phyloP scores from a whole-genome alignment of 768 basidiomycete genomes.

The Sarcomyxa edulis region DNA sequence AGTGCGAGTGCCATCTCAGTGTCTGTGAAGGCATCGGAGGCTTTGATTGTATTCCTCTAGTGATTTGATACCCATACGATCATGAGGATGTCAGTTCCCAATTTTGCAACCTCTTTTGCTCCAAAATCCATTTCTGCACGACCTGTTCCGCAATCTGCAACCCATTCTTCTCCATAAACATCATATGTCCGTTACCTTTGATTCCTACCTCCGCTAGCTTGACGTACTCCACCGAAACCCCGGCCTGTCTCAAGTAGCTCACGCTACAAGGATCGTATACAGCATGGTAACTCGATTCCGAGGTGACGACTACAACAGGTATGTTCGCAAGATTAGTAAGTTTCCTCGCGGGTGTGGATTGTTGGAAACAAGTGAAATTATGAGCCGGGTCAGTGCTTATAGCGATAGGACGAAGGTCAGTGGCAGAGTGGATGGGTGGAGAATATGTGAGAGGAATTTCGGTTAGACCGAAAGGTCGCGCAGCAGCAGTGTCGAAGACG shows the following conservation, averaged over 20 bases:
- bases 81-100: neutral
- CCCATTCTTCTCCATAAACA: constrained; percentile 51
- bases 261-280: constrained; percentile 43
- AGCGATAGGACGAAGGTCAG: constrained; percentile 25
- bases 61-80: neutral
- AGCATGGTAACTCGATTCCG: constrained; percentile 45
- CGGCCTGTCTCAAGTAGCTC: constrained; percentile 37
- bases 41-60: constrained; percentile 26
- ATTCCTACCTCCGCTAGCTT: constrained; percentile 38
- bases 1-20: constrained; percentile 17
- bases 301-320: constrained; percentile 43
- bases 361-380: constrained; percentile 37
- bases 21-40: constrained; percentile 28
- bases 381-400: constrained; percentile 20
- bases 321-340: constrained; percentile 35
- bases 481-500: constrained; percentile 27
- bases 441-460: constrained; percentile 38
- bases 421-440: constrained; percentile 34
- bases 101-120: constrained; percentile 4
- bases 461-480: constrained; percentile 43
- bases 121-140: constrained; percentile 34
- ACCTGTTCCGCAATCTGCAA: constrained; percentile 35
- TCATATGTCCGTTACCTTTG: constrained; percentile 50
- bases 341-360: constrained; percentile 34
- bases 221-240: constrained; percentile 37